Percentiles rank a stretch among this genome's conserved stretches.
Conservation (phyloP, 2,329 filamentous ascomycete genomes). For the Immersiporthe knoxdaviesiana region DNA sequence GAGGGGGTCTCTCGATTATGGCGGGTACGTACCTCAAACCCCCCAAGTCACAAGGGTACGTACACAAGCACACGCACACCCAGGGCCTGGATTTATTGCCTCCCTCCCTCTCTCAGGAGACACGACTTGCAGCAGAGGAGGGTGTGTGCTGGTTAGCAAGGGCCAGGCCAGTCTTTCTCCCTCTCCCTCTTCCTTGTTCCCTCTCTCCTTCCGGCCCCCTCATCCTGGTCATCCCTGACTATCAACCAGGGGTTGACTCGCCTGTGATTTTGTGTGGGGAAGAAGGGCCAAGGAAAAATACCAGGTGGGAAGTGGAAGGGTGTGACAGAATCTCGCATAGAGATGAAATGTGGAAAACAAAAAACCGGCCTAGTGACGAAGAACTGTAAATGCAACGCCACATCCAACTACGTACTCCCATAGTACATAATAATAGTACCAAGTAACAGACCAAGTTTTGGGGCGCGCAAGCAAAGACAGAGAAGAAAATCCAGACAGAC, state of each 20-base stretch:
- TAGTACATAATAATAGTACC: too few species aligned
- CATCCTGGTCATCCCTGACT: constrained; percentile 29
- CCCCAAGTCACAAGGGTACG: not conserved
- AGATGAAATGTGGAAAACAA: constrained; percentile 17
- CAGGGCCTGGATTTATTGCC: constrained; percentile 17
- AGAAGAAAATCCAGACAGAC: not conserved
- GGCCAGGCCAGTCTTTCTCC: constrained; percentile 5
- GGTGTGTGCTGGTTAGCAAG: not conserved
- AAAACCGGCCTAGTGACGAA: not conserved
- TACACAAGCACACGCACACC: not conserved
- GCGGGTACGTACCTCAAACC: not conserved
- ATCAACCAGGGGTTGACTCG: constrained; percentile 18
- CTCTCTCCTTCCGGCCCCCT: too few species aligned
- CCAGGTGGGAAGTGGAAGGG: not conserved
- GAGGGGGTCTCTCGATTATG: constrained; percentile 1
- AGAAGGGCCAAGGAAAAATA: not conserved
- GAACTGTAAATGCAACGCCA: not conserved
- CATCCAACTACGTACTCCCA: not conserved
- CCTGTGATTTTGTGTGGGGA: constrained; percentile 5
- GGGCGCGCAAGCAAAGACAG: not conserved
- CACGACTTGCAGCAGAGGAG: too few species aligned
- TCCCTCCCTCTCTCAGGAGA: constrained; percentile 2
- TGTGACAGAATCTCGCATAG: constrained; percentile 14
- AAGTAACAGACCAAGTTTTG: constrained; percentile 1
- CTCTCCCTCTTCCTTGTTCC: not conserved